phyloP scores from a whole-genome alignment of 805 yeast species.

The Zygosaccharomyces bailii region DNA sequence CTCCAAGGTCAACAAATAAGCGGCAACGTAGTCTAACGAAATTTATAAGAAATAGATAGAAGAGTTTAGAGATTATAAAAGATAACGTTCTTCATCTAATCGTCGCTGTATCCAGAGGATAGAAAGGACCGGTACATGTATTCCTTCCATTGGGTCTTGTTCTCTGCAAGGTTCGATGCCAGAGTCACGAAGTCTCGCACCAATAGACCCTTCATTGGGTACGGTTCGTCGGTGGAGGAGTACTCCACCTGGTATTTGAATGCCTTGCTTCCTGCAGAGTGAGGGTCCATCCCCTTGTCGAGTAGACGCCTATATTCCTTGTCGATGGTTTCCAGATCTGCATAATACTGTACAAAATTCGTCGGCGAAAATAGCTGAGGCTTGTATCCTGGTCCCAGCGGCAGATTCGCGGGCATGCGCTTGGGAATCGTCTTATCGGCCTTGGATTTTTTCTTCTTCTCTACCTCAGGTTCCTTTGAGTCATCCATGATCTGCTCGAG shows the following conservation, averaged over 20 bases:
- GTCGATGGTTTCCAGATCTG: conserved; percentile 56
- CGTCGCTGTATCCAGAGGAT: conserved; percentile 59
- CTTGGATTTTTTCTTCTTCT: conserved; percentile 26
- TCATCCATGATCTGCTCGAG: conserved; percentile 39
- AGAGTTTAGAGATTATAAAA: neutral
- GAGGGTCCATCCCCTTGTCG: conserved; percentile 57
- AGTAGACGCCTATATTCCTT: conserved; percentile 41
- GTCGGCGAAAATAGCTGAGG: conserved; percentile 72
- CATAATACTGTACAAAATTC: conserved; percentile 67
- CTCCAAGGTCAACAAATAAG: conserved; percentile 50
- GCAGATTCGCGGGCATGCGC: conserved; percentile 50
- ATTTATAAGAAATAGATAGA: neutral
- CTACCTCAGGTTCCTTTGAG: conserved; percentile 26
- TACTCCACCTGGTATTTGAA: conserved; percentile 67
- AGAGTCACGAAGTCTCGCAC: conserved; percentile 61
- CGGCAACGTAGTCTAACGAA: conserved; percentile 5
- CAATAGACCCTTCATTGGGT: conserved; percentile 49
- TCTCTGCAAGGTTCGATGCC: conserved; percentile 51
- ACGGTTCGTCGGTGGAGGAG: conserved; percentile 59
- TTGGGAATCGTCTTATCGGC: conserved; percentile 61
- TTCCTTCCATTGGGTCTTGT: conserved; percentile 52
- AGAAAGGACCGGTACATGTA: conserved; percentile 61
- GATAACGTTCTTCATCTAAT: neutral
- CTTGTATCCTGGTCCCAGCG: conserved; percentile 73
- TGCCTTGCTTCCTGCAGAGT: conserved; percentile 43